These are phyloP conservation scores for Chlamydomonas reinhardtii DNA, from an alignment of 163 green algal species.

Conservation along the genomic window DNA sequence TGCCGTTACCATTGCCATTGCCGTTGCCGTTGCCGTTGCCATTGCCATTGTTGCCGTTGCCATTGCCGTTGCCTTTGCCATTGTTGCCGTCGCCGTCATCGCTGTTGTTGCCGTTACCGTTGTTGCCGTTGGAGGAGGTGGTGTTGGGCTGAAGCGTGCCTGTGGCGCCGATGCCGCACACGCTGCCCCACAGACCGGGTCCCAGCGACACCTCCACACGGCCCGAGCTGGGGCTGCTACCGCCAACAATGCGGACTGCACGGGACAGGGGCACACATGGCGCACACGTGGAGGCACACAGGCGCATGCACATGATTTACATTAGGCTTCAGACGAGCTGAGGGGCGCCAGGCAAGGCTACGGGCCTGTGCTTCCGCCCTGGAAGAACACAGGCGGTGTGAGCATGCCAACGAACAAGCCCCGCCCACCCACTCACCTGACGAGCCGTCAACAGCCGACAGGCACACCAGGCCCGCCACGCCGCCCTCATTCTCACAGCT, in stretches of 20 bases:
- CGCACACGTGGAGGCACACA: too few species aligned
- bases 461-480: conserved; percentile 7
- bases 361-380: too few species aligned
- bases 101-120: too few species aligned
- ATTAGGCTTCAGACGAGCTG: too few species aligned
- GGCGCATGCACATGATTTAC: too few species aligned
- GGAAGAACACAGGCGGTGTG: too few species aligned
- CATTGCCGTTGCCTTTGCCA: neutral
- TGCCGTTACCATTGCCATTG: neutral
- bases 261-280: too few species aligned
- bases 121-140: neutral
- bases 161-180: neutral
- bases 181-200: neutral
- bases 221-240: neutral
- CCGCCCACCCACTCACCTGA: too few species aligned
- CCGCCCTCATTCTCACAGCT: neutral
- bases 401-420: too few species aligned
- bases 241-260: conserved; percentile 14
- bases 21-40: neutral
- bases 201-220: conserved; percentile 16
- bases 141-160: neutral
- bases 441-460: neutral
- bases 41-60: neutral
- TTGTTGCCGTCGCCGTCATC: too few species aligned
- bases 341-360: too few species aligned